A percentile compares a stretch with the other conserved stretches of the same genome.
Conservation (phyloP, 2,329 filamentous ascomycete genomes). For the Fusarium sp. region DNA sequence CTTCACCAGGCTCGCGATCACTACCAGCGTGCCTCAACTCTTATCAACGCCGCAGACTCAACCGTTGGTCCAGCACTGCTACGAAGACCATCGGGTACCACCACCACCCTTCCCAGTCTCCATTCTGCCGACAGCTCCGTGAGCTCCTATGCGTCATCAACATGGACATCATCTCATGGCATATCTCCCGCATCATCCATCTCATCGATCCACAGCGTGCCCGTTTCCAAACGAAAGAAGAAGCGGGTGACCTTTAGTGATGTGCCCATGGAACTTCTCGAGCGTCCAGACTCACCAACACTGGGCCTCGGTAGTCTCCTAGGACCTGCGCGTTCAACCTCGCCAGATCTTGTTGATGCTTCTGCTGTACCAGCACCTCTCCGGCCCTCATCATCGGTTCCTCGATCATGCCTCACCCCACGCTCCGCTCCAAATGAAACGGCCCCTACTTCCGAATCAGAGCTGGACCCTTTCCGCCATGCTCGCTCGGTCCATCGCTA, state of each 20-base stretch:
- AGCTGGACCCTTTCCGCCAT: conserved; percentile 53
- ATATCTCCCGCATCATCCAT: conserved; percentile 46
- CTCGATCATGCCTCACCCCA: conserved; percentile 32
- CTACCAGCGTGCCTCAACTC: conserved; percentile 60
- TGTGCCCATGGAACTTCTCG: conserved; percentile 55
- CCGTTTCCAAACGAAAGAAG: conserved; percentile 51
- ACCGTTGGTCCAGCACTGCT: conserved; percentile 53
- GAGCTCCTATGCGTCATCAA: conserved; percentile 51
- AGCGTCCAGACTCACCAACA: conserved; percentile 70
- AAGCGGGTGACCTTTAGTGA: conserved; percentile 55
- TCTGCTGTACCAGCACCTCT: conserved; percentile 1
- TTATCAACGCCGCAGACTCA: conserved; percentile 61
- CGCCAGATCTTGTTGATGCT: conserved; percentile 35
- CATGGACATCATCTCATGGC: conserved; percentile 38
- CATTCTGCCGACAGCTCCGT: conserved; percentile 61
- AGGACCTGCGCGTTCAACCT: conserved; percentile 45
- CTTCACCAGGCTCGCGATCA: conserved; percentile 64
- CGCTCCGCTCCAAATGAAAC: conserved; percentile 20
- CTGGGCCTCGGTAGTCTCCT: conserved; percentile 63
- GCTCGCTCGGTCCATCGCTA: conserved; percentile 61
- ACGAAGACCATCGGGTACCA: conserved; percentile 55
- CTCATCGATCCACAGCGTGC: conserved; percentile 55
- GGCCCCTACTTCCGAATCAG: conserved; percentile 30
- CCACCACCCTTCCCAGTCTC: conserved; percentile 41
- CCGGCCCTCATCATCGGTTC: conserved; percentile 29